These are phyloP conservation scores for Bassia scoparia DNA, from an alignment of 148 eudicot genomes.

Conservation along the genomic window DNA sequence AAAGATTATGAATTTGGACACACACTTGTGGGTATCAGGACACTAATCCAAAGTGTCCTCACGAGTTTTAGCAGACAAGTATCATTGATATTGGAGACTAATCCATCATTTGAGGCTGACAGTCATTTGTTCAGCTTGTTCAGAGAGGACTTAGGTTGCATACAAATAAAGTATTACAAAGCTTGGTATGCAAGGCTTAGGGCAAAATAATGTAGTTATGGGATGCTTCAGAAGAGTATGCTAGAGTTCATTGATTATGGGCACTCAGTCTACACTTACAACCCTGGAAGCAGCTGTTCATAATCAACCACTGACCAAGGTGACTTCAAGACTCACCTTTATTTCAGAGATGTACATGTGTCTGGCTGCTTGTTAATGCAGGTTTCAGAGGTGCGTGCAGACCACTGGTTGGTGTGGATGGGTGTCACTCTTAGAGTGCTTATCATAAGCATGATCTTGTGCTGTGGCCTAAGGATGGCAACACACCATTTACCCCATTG, in stretches of 20 bases:
- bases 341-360: constrained; percentile 16
- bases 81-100: too few species aligned
- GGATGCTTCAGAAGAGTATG: too few species aligned
- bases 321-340: not conserved
- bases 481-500: not conserved
- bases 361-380: not conserved
- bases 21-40: too few species aligned
- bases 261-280: not conserved
- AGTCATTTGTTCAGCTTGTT: too few species aligned
- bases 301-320: not conserved
- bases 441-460: not conserved
- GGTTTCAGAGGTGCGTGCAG: constrained; percentile 7
- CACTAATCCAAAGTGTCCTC: too few species aligned
- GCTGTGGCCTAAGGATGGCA: not conserved
- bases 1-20: too few species aligned
- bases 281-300: not conserved
- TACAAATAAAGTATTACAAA: too few species aligned
- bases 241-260: constrained; percentile 19
- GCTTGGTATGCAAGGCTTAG: too few species aligned
- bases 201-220: too few species aligned
- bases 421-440: not conserved
- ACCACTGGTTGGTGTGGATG: not conserved
- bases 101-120: too few species aligned
- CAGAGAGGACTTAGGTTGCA: too few species aligned
- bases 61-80: too few species aligned